Evolutionary conservation across 148 eudicot genomes (phyloP), one percentile per base, ranked within the genome.

Genomic region (Agrostemma githago): DNA sequence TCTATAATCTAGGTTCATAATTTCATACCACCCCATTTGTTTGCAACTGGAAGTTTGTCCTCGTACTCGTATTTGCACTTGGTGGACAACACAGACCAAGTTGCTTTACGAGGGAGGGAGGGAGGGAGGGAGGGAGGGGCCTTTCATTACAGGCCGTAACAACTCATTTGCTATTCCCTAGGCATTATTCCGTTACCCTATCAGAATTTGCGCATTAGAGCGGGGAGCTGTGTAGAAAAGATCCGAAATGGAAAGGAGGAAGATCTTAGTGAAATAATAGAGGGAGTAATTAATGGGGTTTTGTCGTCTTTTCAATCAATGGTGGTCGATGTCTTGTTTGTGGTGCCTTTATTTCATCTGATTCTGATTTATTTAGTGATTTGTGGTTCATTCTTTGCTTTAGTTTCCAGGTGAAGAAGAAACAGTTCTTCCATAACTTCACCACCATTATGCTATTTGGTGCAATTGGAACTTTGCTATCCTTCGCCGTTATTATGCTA

Each of bases 401-500:
- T 86, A 89, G 93, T 70, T 89, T 89, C 78, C 89, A 89, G 82
- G 90, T 89, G 26, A 87, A 85, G 65, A 89, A 87, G 86, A 89
- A 89, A 82, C 88, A 82, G 57, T 86, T 89, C 65, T 89, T 89
- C 73, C 82, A 73, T 74, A 89, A 89, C 79, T 87, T 89, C 51
- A 66, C 78, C 26, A 85, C 84, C 16, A 87, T 89, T 70, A 85
- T 65, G 46, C 59, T 82, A 64, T 85, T 87, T 81, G 93, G 93
- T 62, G 90, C 83, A 44, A 68, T 83, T 79, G 93, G 93, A 14
- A 84, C 90, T 62, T 41, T 89, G 72, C 78, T 89, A 81, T 89
- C 93, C 67, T 89, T 87, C 69, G 42, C 73, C 60, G 53, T 85
- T 61, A 81, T 85, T 74, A 81, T 87, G 59, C 26, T 81, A 68